These are phyloP conservation scores for Neobulgaria alba DNA, from an alignment of 2,329 filamentous ascomycete species.

Conservation along the genomic window DNA sequence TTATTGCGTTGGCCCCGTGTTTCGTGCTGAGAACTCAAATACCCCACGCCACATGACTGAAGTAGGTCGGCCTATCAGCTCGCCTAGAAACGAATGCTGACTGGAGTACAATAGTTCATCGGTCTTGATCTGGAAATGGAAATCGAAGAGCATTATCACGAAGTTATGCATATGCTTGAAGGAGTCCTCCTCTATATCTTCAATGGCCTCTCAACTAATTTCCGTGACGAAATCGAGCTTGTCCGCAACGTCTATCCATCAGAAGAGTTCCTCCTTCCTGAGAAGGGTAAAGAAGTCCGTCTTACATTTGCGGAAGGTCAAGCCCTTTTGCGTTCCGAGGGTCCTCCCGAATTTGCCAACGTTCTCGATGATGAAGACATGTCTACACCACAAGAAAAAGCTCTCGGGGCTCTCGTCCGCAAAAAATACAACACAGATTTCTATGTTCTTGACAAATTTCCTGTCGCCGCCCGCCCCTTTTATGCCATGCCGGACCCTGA, in stretches of 20 bases:
- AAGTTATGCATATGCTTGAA: constrained; percentile 65
- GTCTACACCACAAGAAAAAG: constrained; percentile 74
- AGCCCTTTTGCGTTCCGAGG: constrained; percentile 66
- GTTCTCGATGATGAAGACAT: constrained; percentile 73
- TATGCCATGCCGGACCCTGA: constrained; percentile 76
- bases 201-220: constrained; percentile 54
- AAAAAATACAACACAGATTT: constrained; percentile 92
- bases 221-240: constrained; percentile 62
- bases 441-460: constrained; percentile 96
- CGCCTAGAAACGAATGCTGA: not conserved
- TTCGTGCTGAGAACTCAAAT: constrained; percentile 80
- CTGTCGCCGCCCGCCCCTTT: constrained; percentile 77
- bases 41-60: constrained; percentile 80
- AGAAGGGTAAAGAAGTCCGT: constrained; percentile 64
- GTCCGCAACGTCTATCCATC: constrained; percentile 69
- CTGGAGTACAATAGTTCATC: constrained; percentile 59
- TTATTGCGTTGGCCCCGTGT: constrained; percentile 72
- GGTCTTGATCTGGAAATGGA: constrained; percentile 89
- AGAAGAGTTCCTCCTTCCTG: constrained; percentile 67
- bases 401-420: constrained; percentile 77
- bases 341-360: constrained; percentile 56
- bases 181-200: constrained; percentile 72
- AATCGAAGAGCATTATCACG: constrained; percentile 68
- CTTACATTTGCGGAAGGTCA: constrained; percentile 73
- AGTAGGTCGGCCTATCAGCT: constrained; percentile 29